These are phyloP conservation scores for Hygrophorus pudorinus DNA, from an alignment of 768 basidiomycete genomes.

Conservation along the genomic window DNA sequence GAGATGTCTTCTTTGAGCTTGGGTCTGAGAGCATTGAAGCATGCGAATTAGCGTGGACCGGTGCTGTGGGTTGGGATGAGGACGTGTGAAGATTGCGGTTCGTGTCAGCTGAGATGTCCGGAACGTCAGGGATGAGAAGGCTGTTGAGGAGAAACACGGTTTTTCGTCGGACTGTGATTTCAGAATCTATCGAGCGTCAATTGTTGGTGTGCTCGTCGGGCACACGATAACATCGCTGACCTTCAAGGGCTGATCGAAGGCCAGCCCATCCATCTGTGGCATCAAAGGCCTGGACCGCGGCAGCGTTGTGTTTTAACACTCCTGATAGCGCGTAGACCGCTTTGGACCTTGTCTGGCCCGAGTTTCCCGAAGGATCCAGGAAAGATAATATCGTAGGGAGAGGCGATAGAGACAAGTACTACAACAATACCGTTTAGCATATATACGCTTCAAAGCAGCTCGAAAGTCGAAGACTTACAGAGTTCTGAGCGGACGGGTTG, in stretches of 20 bases:
- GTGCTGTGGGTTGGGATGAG: conserved; percentile 14
- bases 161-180: conserved; percentile 70
- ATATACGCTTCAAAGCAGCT: not conserved
- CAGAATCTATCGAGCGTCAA: conserved; percentile 44
- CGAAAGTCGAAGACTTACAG: conserved; percentile 34
- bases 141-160: conserved; percentile 65
- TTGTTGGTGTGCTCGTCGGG: not conserved
- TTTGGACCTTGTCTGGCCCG: conserved; percentile 57
- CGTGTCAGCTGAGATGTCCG: conserved; percentile 14
- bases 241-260: conserved; percentile 50
- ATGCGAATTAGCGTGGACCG: conserved; percentile 67
- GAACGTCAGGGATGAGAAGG: conserved; percentile 45
- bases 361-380: conserved; percentile 41
- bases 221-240: conserved; percentile 27
- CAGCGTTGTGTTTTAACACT: conserved; percentile 64
- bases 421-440: conserved; percentile 2
- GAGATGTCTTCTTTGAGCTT: conserved; percentile 39
- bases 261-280: conserved; percentile 53
- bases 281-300: conserved; percentile 48
- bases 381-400: conserved; percentile 53
- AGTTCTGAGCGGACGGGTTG: conserved; percentile 74
- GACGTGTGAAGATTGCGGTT: conserved; percentile 15
- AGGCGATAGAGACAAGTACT: conserved; percentile 62
- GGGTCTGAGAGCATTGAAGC: conserved; percentile 52
- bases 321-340: conserved; percentile 78